phyloP scores from a whole-genome alignment of 2,329 filamentous ascomycete species.

The Phymatotrichopsis omnivora region DNA sequence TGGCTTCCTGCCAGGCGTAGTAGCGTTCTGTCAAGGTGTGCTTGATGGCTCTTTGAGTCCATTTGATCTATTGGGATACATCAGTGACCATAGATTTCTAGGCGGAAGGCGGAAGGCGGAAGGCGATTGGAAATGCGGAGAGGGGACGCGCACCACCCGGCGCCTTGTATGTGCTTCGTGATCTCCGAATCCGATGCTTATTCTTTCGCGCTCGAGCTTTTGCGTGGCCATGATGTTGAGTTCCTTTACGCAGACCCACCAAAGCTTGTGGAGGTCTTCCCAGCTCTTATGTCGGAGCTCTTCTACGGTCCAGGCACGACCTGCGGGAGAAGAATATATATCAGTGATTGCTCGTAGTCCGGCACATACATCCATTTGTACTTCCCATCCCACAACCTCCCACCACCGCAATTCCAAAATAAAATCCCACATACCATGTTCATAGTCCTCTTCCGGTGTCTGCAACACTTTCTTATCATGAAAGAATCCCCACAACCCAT shows the following conservation, averaged over 20 bases:
- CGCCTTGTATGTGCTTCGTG: constrained; percentile 56
- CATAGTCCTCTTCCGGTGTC: constrained; percentile 58
- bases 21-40: constrained; percentile 77
- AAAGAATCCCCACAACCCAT: constrained; percentile 93
- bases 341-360: not conserved
- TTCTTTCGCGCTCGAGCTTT: constrained; percentile 53
- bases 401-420: not conserved
- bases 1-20: constrained; percentile 76
- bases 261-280: constrained; percentile 84
- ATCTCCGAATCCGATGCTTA: constrained; percentile 64
- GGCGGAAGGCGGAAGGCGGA: not conserved
- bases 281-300: constrained; percentile 84
- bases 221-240: constrained; percentile 80
- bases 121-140: not conserved
- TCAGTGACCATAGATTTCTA: not conserved
- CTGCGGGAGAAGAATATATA: constrained; percentile 34
- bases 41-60: constrained; percentile 74
- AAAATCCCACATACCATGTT: constrained; percentile 49
- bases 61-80: constrained; percentile 49
- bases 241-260: constrained; percentile 92
- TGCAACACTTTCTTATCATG: constrained; percentile 57
- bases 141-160: constrained; percentile 52
- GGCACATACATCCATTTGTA: not conserved
- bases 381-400: not conserved
- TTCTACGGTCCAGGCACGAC: constrained; percentile 71